Evolutionary conservation across 2,329 filamentous ascomycete genomes (phyloP), one percentile per base, ranked within the genome.

Genomic region (Trichophyton schoenleinii): DNA sequence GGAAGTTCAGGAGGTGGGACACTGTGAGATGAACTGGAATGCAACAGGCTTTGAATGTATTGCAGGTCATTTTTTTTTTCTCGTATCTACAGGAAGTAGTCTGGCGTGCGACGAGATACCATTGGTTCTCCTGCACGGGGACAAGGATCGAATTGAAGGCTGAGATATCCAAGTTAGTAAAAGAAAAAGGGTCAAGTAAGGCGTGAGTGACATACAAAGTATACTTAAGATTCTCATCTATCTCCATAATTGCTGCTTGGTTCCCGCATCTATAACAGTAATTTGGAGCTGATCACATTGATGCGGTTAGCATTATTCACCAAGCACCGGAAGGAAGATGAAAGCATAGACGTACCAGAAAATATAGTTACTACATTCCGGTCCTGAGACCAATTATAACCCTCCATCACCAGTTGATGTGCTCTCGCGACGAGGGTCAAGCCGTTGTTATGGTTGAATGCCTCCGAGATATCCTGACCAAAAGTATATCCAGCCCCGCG

Each of bases 241-340:
- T 99, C 78, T 97, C 94, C 94, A 99, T 99, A 75, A 99, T 97
- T n/a, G 94, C 94, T 62, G 94, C 94, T 78, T 97, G 94, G 76
- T 99, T 99, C 71, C 94, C 94, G 71, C 92, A 99, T 74, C 92
- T 85, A 81, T 99, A 97, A 80, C 92, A 97, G 81, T 97, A 97
- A 75, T 92, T 92, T 64, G 88, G 88, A 46, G 88, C 88, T 85
- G 71, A 57, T 18, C 18, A 20, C 9, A 22, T 11, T 18, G 18
- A n/a, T 7, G 15, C 20, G 28, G 31, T 57, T 57, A 41, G 31
- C 36, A 36, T 36, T 2, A 31, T 9, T n/a, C 15, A 41, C 34
- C 34, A 38, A 11, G 1, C 1, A 4, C 11, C 34, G 9, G 20
- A 9, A 38, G 28, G 15, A 41, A 36, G 15, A 3, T 2, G 8